Conservation (phyloP, 345 rosid species). For the Ceriops decandra region DNA sequence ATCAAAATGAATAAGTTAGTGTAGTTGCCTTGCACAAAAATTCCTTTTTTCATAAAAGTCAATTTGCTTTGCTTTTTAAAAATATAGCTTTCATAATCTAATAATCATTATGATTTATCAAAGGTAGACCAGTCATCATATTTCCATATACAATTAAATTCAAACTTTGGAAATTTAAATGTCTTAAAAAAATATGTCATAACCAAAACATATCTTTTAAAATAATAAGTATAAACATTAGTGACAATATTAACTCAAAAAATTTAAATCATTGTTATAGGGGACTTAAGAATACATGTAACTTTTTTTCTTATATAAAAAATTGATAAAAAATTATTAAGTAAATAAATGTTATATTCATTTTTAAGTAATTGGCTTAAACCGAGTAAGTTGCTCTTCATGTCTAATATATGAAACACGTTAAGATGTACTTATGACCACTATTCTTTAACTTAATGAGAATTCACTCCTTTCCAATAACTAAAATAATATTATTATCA, state of each 20-base stretch:
- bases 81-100: neutral
- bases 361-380: too few relatives aligned
- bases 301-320: too few relatives aligned
- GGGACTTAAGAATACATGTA: neutral
- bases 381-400: too few relatives aligned
- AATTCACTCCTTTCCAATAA: neutral
- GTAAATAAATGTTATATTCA: too few relatives aligned
- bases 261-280: too few relatives aligned
- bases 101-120: neutral
- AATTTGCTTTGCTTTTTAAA: neutral
- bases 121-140: rapidly evolving
- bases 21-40: neutral
- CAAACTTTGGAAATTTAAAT: neutral
- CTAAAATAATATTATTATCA: neutral
- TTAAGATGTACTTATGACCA: too few relatives aligned
- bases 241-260: too few relatives aligned
- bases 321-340: too few relatives aligned
- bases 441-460: neutral
- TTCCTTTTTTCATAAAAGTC: neutral
- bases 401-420: too few relatives aligned
- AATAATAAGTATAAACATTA: neutral
- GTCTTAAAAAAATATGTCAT: too few relatives aligned
- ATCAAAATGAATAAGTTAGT: neutral
- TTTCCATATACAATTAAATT: neutral
- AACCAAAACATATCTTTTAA: neutral